phyloP scores from a whole-genome alignment of 1,284 basidiomycete species.

The Trichosporon ovoides region DNA sequence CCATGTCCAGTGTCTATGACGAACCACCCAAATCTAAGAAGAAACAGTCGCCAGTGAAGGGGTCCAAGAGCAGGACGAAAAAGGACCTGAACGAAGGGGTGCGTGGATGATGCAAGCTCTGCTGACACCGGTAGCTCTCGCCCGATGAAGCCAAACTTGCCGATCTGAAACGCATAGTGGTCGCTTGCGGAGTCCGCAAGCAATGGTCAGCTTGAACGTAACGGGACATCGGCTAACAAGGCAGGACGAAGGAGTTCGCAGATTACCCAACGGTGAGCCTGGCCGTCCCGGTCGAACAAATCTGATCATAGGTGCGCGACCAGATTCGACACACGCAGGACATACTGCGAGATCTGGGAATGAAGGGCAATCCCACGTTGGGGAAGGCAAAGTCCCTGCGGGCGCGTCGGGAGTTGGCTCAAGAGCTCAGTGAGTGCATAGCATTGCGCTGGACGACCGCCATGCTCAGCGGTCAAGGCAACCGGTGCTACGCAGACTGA shows the following conservation, averaged over 20 bases:
- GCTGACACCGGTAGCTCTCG: constrained; percentile 24
- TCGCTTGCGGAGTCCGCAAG: constrained; percentile 74
- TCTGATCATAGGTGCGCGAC: constrained; percentile 50
- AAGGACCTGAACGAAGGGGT: constrained; percentile 37
- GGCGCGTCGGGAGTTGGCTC: constrained; percentile 63
- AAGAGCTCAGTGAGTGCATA: constrained; percentile 63
- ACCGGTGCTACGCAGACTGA: background rate
- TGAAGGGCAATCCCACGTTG: constrained; percentile 68
- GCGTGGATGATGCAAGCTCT: background rate
- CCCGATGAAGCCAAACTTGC: constrained; percentile 38
- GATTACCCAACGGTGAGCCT: constrained; percentile 52
- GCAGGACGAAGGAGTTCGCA: constrained; percentile 60
- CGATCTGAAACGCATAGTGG: constrained; percentile 54
- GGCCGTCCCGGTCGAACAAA: too few relatives aligned
- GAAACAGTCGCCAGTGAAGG: background rate
- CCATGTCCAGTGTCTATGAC: constrained; percentile 4
- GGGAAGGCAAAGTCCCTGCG: constrained; percentile 71
- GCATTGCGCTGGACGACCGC: background rate
- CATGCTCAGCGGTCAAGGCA: too few relatives aligned
- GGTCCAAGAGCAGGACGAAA: constrained; percentile 17
- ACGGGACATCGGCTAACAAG: background rate
- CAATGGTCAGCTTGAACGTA: constrained; percentile 56
- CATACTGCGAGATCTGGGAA: constrained; percentile 66
- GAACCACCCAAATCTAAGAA: constrained; percentile 8
- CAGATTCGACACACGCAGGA: constrained; percentile 63